Conservation (phyloP, 129 eudicot genomes). For the Pittosporum tobira region DNA sequence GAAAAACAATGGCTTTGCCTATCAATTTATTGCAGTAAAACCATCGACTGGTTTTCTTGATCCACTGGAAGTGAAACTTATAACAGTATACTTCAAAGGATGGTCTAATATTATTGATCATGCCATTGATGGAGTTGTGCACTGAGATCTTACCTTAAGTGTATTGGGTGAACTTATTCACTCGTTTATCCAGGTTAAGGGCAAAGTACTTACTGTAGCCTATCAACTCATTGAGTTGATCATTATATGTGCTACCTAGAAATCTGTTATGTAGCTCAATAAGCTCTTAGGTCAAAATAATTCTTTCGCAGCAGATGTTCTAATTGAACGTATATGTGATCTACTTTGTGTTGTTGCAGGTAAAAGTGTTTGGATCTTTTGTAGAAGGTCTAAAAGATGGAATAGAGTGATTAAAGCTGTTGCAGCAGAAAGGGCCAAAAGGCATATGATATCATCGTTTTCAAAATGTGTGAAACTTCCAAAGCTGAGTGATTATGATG, state of each 20-base stretch:
- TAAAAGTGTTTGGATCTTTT: conserved; percentile 73
- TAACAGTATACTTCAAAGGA: conserved; percentile 63
- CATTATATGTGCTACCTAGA: background rate
- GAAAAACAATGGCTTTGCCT: no score
- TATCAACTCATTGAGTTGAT: conserved; percentile 7
- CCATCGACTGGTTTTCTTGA: conserved; percentile 45
- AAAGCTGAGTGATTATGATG: conserved; percentile 45
- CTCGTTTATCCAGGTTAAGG: conserved; percentile 72
- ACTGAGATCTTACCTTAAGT: conserved; percentile 56
- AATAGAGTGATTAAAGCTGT: conserved; percentile 41
- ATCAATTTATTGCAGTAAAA: conserved; percentile 46
- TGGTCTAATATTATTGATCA: conserved; percentile 39
- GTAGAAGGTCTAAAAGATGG: conserved; percentile 74
- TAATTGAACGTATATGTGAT: conserved; percentile 8
- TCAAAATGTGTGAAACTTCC: conserved; percentile 57
- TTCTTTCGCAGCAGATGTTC: background rate
- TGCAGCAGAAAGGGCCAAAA: conserved; percentile 49
- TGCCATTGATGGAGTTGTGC: conserved; percentile 46
- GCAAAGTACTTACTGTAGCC: conserved; percentile 27
- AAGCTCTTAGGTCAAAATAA: background rate
- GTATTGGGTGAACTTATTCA: conserved; percentile 83
- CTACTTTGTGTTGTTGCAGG: conserved; percentile 39
- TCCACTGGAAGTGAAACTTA: conserved; percentile 44
- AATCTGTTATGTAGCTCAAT: no score
- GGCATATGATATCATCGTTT: conserved; percentile 31